These are phyloP conservation scores for Euptelea pleiosperma DNA, from an alignment of 164 flowering plant genomes.

Conservation along the genomic window DNA sequence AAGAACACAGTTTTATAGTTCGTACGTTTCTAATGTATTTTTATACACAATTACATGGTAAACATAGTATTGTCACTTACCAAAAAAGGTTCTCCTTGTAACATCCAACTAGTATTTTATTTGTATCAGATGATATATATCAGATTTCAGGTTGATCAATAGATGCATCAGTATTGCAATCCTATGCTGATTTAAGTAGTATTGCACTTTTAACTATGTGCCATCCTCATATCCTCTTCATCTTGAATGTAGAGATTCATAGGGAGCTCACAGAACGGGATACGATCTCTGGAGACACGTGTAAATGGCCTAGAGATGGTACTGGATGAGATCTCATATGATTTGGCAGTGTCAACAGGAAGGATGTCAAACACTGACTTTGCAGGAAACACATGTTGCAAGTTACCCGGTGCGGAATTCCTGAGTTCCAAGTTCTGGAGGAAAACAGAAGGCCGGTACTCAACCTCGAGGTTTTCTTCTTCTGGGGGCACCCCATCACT, in stretches of 20 bases:
- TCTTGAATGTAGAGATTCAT: constrained; percentile 54
- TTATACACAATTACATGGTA: too few relatives aligned
- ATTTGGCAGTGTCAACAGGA: constrained; percentile 62
- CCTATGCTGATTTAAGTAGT: too few relatives aligned
- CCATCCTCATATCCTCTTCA: neutral
- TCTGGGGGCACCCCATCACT: constrained; percentile 27
- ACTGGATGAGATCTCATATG: constrained; percentile 75
- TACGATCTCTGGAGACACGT: constrained; percentile 79
- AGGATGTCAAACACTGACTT: constrained; percentile 35
- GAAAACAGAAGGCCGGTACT: constrained; percentile 45
- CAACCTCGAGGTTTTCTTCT: constrained; percentile 37
- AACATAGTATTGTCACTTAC: too few relatives aligned
- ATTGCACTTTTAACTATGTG: too few relatives aligned
- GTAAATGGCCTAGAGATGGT: constrained; percentile 83
- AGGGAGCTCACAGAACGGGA: constrained; percentile 77
- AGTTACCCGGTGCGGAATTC: constrained; percentile 70
- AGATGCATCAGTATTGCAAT: too few relatives aligned
- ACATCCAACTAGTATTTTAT: too few relatives aligned
- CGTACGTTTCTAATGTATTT: too few relatives aligned
- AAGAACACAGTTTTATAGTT: too few relatives aligned
- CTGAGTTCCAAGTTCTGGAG: constrained; percentile 81
- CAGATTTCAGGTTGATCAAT: too few relatives aligned
- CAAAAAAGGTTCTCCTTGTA: too few relatives aligned
- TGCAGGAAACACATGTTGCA: constrained; percentile 51
- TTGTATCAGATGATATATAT: too few relatives aligned